Base-by-base conservation (phyloP, 2,329 filamentous ascomycete species). In the Aspergillus pseudotamarii region DNA sequence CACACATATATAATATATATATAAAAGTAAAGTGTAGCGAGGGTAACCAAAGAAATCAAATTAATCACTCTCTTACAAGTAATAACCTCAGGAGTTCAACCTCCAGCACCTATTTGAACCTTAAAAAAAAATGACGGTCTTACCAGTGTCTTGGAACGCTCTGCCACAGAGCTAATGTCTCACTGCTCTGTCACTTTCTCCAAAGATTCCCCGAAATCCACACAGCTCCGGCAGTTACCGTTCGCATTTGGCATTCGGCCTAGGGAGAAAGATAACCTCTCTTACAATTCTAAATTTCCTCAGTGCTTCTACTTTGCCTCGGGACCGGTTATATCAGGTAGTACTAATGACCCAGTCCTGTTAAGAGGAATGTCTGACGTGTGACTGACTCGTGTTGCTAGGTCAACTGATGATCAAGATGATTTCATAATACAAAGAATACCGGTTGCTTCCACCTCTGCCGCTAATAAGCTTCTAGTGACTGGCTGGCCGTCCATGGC, bases 161-260 rank as follows among this genome's bases (percentile, higher is more conserved):
- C 36, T 36, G 11, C n/a, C 51, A 51, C 10, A 12, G 30, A 38
- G 51, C 32, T 38, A 55, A 23, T 55, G 51, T 55, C 51, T 55
- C 51, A 55, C 50, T 54, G 50, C 19, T 34, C 32, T 30, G 12
- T 54, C 51, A 55, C 51, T 55, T 55, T 55, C 32, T 26, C 51
- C 51, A 36, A 55, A 55, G 51, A 55, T 55, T 55, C 51, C 51
- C 32, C 51, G 51, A 55, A 48, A 38, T 38, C 16, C 28, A 51
- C 9, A 51, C 12, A 32, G 21, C 32, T 38, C 51, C 32, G 50
- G 51, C 51, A 55, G 51, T 55, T 38, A 38, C 51, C 51, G 51
- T n/a, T 38, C 32, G 21, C 36, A 19, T 41, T 41, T 41, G 9
- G 16, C 16, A 41, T 41, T 41, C 9, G 36, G 6, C 3, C 36